These are phyloP conservation scores for Physcia stellaris DNA, from an alignment of 495 filamentous ascomycete genomes.

Conservation along the genomic window DNA sequence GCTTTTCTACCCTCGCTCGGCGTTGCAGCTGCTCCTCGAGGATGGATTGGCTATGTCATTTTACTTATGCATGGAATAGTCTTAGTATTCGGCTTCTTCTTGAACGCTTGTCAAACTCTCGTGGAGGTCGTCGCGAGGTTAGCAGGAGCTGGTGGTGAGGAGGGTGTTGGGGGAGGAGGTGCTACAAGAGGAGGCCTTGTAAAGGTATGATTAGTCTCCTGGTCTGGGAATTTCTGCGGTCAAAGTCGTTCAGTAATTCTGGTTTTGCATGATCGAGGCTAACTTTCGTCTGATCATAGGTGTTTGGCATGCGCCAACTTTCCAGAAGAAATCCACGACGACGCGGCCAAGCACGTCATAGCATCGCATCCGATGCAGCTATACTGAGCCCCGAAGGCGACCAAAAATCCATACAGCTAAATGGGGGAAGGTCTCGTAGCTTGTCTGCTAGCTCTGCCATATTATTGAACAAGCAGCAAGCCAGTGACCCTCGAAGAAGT, in stretches of 20 bases:
- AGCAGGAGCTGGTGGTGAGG: conserved; percentile 65
- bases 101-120: conserved; percentile 81
- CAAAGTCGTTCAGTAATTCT: conserved; percentile 5
- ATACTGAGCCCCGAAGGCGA: conserved; percentile 57
- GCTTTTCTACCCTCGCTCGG: conserved; percentile 74
- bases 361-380: conserved; percentile 64
- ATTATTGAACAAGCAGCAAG: conserved; percentile 45
- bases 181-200: conserved; percentile 78
- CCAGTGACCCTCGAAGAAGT: conserved; percentile 34
- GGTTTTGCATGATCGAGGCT: not conserved
- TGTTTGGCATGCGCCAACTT: conserved; percentile 86
- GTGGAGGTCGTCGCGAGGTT: conserved; percentile 74
- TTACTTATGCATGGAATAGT: conserved; percentile 76
- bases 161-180: conserved; percentile 42
- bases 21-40: conserved; percentile 61
- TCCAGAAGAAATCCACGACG: conserved; percentile 57
- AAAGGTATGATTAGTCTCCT: conserved; percentile 37
- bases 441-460: conserved; percentile 72
- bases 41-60: conserved; percentile 93
- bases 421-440: conserved; percentile 57
- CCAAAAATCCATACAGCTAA: conserved; percentile 51
- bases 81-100: conserved; percentile 83
- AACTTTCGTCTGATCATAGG: conserved; percentile 23
- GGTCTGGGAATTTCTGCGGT: conserved; percentile 3
- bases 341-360: conserved; percentile 49